These are phyloP conservation scores for Phytophthora sansomeana DNA, from an alignment of 352 stramenopile species.

Conservation along the genomic window DNA sequence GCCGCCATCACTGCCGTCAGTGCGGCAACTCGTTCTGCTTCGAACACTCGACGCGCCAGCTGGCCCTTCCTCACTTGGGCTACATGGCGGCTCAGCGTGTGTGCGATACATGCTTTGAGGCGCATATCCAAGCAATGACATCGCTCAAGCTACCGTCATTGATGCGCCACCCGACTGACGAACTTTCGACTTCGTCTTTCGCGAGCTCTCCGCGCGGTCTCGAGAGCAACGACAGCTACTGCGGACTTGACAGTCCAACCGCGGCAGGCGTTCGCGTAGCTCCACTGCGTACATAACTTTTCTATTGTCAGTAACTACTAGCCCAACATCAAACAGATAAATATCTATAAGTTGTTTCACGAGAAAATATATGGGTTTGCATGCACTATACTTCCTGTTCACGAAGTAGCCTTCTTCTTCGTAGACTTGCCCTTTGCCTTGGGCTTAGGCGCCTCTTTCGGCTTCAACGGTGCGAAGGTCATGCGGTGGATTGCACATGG, in stretches of 20 bases:
- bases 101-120: constrained; percentile 87
- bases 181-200: constrained; percentile 45
- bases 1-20: constrained; percentile 85
- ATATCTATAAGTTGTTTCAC: constrained; percentile 32
- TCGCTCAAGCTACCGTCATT: constrained; percentile 41
- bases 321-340: constrained; percentile 16
- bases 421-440: constrained; percentile 18
- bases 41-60: constrained; percentile 80
- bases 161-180: constrained; percentile 42
- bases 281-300: constrained; percentile 35
- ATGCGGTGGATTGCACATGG: constrained; percentile 95
- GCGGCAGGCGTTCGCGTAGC: constrained; percentile 24
- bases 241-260: constrained; percentile 32
- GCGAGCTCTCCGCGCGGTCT: constrained; percentile 39
- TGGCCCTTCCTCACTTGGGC: constrained; percentile 70
- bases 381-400: constrained; percentile 29
- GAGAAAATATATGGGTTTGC: constrained; percentile 19
- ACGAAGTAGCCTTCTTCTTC: constrained; percentile 19
- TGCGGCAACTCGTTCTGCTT: constrained; percentile 89
- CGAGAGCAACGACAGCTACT: constrained; percentile 46
- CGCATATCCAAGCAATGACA: constrained; percentile 53
- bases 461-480: constrained; percentile 97
- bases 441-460: constrained; percentile 48
- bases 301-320: constrained; percentile 18
- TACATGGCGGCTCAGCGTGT: constrained; percentile 83